These are phyloP conservation scores for Vigna unguiculata DNA, from an alignment of 306 rosid species.

Conservation along the genomic window DNA sequence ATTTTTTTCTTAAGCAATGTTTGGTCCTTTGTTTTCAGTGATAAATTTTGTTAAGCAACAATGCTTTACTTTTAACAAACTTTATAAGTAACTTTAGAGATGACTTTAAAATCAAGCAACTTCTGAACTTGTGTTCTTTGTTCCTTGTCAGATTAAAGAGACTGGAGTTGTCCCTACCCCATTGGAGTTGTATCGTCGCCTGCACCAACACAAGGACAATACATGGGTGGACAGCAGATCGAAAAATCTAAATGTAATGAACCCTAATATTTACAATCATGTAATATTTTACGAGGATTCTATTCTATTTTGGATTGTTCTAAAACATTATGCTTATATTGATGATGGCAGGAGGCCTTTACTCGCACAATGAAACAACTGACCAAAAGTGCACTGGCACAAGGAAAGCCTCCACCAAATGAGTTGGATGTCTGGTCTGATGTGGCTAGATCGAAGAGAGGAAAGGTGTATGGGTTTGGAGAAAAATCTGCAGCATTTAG, in stretches of 20 bases:
- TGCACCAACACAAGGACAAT: neutral
- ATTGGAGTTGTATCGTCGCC: conserved; percentile 3
- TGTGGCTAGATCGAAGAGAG: neutral
- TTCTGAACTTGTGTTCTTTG: neutral
- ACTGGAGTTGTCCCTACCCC: neutral
- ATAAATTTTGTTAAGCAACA: too few relatives aligned
- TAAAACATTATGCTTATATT: neutral
- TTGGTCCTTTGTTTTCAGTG: too few relatives aligned
- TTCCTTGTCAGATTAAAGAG: neutral
- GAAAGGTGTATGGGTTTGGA: neutral
- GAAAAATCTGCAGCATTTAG: neutral
- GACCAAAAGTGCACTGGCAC: neutral
- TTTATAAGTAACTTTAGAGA: too few relatives aligned
- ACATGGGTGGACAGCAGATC: conserved; percentile 8
- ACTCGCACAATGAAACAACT: neutral
- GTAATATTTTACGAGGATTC: neutral
- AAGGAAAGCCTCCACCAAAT: neutral
- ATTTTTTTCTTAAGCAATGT: too few relatives aligned
- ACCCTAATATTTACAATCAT: neutral
- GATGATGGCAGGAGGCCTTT: neutral
- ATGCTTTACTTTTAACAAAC: too few relatives aligned
- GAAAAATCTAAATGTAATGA: neutral
- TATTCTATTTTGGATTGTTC: neutral
- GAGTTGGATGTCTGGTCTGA: neutral
- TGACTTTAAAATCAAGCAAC: neutral